Conservation (phyloP, 2,329 filamentous ascomycete species). For the Diaporthe nobilis region DNA sequence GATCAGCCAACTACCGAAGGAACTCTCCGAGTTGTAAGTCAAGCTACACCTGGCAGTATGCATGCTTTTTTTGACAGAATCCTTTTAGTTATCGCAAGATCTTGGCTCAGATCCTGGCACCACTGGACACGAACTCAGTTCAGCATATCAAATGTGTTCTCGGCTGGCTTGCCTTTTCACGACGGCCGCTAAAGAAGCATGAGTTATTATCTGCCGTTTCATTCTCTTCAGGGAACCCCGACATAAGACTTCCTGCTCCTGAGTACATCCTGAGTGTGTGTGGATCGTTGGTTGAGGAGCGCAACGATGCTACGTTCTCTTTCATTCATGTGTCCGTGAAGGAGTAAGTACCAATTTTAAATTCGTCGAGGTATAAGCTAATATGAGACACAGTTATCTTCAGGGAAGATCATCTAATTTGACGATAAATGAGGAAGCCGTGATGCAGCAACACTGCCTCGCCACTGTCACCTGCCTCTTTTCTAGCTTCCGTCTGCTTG, state of each 20-base stretch:
- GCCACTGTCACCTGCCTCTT: constrained; percentile 47
- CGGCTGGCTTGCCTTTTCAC: constrained; percentile 55
- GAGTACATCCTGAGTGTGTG: constrained; percentile 46
- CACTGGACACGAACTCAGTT: constrained; percentile 48
- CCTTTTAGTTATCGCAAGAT: constrained; percentile 49
- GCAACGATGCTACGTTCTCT: constrained; percentile 44
- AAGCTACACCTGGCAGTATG: too few relatives aligned
- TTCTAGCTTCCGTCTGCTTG: constrained; percentile 45
- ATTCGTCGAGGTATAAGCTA: neutral
- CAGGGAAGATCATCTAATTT: constrained; percentile 34
- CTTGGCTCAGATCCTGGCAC: constrained; percentile 46
- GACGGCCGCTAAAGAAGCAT: constrained; percentile 50
- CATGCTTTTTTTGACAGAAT: too few relatives aligned
- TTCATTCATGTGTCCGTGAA: constrained; percentile 50
- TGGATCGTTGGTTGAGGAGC: constrained; percentile 46
- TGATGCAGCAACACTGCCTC: constrained; percentile 44
- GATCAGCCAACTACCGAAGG: too few relatives aligned
- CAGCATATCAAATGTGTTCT: constrained; percentile 49
- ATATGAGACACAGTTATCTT: constrained; percentile 39
- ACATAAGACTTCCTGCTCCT: constrained; percentile 42
- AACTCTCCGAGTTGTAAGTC: too few relatives aligned
- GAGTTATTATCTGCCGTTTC: constrained; percentile 53
- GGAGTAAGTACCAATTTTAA: constrained; percentile 43
- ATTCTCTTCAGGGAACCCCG: constrained; percentile 44
- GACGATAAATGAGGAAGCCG: constrained; percentile 35